Base-by-base conservation (phyloP, 441 rosid genomes). In the Pelargonium myrrhifolium region DNA sequence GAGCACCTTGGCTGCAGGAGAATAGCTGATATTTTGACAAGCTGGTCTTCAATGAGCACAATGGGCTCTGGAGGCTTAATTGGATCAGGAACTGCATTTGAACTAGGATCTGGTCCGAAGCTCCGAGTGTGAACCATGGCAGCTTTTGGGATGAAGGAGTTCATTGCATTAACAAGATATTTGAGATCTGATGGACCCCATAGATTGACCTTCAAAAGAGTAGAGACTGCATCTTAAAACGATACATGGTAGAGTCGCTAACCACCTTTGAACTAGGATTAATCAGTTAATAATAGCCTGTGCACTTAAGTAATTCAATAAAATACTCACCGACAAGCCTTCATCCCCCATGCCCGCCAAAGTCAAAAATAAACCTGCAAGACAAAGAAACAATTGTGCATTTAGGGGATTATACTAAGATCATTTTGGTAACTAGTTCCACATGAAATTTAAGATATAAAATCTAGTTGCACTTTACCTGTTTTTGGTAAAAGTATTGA, bases 121-220 rank as follows among this genome's bases (percentile, higher is more conserved):
- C 95, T 81, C 55, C 72, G 80, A 1, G 99, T 83, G 72, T 93
- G 90, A 80, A 91, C 93, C 99, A 91, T 93, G 65, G 99, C 89
- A 65, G 96, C 95, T 72, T 88, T 93, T 67, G 97, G 97, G 76
- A 89, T 86, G 77, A 93, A 93, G 55, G 85, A 88, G 76, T 81
- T 89, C 97, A 93, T 89, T 45, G 97, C 99, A 80, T 89, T 86
- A 62, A 91, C 90, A 74, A 93, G 79, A 68, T 77, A 83, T 69
- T 89, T 80, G 47, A 93, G 92, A 88, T 93, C 95, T 12, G 96
- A 93, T 66, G 97, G 96, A 37, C 99, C 99, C 90, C 97, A 93
- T 47, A 93, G 69, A 68, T 93, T 93, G 72, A 93, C 95, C 99
- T 89, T 79, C 62, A 75, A 53, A 84, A 64, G 7, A 64, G 64